These are phyloP conservation scores for Skeletonema costatum DNA, from an alignment of 108 stramenopile genomes.

Conservation along the genomic window DNA sequence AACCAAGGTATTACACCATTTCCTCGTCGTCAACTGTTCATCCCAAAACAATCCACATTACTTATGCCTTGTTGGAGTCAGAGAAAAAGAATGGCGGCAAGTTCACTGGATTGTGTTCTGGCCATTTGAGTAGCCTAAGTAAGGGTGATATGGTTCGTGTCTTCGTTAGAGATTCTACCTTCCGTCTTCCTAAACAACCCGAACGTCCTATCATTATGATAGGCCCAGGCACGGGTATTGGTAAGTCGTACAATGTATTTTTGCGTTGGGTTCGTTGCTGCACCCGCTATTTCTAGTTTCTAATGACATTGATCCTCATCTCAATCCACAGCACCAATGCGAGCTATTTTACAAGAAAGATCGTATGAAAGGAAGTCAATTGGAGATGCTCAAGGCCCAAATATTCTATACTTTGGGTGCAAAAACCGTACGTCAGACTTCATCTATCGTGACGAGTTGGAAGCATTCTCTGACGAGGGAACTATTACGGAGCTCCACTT, in stretches of 20 bases:
- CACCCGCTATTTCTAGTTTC: too few species aligned
- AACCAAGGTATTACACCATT: constrained; percentile 98
- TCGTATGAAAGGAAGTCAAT: constrained; percentile 43
- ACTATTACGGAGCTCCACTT: constrained; percentile 72
- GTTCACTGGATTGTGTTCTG: constrained; percentile 90
- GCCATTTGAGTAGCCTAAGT: constrained; percentile 59
- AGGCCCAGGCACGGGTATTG: constrained; percentile 97
- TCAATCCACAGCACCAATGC: constrained; percentile 84
- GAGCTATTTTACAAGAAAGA: constrained; percentile 92
- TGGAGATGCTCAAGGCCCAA: constrained; percentile 50
- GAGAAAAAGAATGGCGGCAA: constrained; percentile 59
- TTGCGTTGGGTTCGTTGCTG: too few species aligned
- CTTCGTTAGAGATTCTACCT: constrained; percentile 90
- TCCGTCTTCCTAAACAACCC: constrained; percentile 73
- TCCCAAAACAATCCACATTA: constrained; percentile 89
- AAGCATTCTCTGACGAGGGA: constrained; percentile 60
- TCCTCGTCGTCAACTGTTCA: constrained; percentile 86
- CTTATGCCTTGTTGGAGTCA: constrained; percentile 82
- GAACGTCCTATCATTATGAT: constrained; percentile 90
- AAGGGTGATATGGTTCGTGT: constrained; percentile 63
- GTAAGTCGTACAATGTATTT: too few species aligned
- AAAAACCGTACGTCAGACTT: constrained; percentile 82
- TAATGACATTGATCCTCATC: too few species aligned
- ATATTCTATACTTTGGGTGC: constrained; percentile 97
- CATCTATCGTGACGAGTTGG: constrained; percentile 93